phyloP scores from a whole-genome alignment of 345 rosid species.

The Populus deltoides region DNA sequence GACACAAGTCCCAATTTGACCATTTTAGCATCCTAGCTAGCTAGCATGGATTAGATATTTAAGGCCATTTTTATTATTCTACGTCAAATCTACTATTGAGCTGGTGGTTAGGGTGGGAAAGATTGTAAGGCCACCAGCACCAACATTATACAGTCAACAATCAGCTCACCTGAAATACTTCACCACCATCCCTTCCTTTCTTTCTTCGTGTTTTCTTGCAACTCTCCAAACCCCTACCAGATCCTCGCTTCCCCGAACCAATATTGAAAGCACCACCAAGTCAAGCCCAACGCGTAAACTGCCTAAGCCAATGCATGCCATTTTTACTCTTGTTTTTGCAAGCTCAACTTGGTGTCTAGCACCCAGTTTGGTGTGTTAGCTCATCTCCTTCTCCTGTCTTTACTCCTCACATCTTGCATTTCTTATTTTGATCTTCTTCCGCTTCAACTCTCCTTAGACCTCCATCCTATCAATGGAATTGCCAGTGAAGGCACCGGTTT shows the following conservation, averaged over 20 bases:
- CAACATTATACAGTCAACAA: slow-evolving; percentile 37
- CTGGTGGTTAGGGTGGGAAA: slow-evolving; percentile 13
- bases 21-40: not conserved
- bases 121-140: slow-evolving; percentile 27
- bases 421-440: slow-evolving; percentile 7
- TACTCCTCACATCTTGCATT: slow-evolving; percentile 7
- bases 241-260: not conserved
- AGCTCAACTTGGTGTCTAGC: slow-evolving; percentile 12
- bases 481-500: slow-evolving; percentile 49
- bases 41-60: not conserved
- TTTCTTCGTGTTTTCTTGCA: slow-evolving; percentile 20
- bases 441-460: slow-evolving; percentile 16
- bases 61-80: not conserved
- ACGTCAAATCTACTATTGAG: not conserved
- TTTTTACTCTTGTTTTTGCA: not conserved
- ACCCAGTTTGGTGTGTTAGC: slow-evolving; percentile 69
- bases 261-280: not conserved
- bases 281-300: slow-evolving; percentile 7
- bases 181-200: not conserved
- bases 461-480: slow-evolving; percentile 51
- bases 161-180: slow-evolving; percentile 44
- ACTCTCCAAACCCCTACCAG: slow-evolving; percentile 31
- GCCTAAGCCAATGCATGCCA: not conserved
- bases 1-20: not conserved
- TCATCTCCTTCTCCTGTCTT: slow-evolving; percentile 49